Conservation (phyloP, 345 rosid genomes). For the Excoecaria cochinchinensis region DNA sequence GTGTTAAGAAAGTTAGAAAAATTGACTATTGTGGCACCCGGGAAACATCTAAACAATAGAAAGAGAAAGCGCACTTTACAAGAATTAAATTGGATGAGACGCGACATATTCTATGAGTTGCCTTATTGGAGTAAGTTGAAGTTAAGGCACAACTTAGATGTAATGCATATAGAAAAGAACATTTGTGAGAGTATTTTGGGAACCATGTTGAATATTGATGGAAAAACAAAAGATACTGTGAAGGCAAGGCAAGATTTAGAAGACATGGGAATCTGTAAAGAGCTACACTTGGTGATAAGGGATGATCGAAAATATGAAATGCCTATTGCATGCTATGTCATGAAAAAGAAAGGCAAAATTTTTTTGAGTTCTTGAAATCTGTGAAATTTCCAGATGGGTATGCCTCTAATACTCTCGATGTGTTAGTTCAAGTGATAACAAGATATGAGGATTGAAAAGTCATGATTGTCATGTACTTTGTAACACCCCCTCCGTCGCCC, state of each 20-base stretch:
- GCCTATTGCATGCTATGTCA: not conserved
- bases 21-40: not conserved
- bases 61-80: not conserved
- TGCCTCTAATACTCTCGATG: constrained; percentile 5
- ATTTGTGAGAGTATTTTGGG: too few species aligned
- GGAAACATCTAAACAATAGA: not conserved
- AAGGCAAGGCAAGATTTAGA: constrained; percentile 1
- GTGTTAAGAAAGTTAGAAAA: not conserved
- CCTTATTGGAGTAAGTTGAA: too few species aligned
- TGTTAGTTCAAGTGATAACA: not conserved
- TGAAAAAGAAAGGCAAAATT: not conserved
- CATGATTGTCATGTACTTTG: not conserved
- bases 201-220: too few species aligned
- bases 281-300: not conserved
- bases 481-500: too few species aligned
- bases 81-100: not conserved
- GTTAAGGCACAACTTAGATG: too few species aligned
- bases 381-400: not conserved
- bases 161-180: too few species aligned
- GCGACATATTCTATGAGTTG: not conserved
- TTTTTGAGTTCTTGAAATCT: not conserved
- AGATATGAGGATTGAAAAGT: not conserved
- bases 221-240: constrained; percentile 2
- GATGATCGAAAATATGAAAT: not conserved
- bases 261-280: not conserved